A percentile compares a stretch with the other conserved stretches of the same genome.
phyloP scores from a whole-genome alignment of 2,329 filamentous ascomycete genomes.

The Colletotrichum karsti region DNA sequence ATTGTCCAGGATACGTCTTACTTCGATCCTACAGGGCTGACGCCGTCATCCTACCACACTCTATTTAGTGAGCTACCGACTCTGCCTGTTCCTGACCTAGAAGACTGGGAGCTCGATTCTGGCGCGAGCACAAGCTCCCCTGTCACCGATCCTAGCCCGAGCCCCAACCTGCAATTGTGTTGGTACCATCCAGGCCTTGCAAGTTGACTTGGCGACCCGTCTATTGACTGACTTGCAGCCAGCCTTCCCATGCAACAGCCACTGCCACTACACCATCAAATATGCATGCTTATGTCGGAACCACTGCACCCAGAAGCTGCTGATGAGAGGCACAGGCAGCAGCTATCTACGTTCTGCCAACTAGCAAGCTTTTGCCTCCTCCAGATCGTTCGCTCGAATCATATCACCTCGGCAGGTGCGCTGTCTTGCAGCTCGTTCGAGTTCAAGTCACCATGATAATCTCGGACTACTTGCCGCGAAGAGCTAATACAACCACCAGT shows the following conservation, averaged over 20 bases:
- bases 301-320: not conserved
- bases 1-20: conserved; percentile 13
- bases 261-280: conserved; percentile 26
- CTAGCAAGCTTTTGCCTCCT: not conserved
- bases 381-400: not conserved
- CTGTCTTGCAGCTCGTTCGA: not conserved
- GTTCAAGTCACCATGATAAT: not conserved
- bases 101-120: not conserved
- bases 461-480: not conserved
- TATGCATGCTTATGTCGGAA: conserved; percentile 19
- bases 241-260: conserved; percentile 16
- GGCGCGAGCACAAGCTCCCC: not conserved
- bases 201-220: conserved; percentile 17
- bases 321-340: conserved; percentile 4
- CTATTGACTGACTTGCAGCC: conserved; percentile 29
- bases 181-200: conserved; percentile 23
- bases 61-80: not conserved
- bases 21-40: conserved; percentile 19
- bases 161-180: conserved; percentile 8
- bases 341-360: not conserved
- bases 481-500: not conserved
- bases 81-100: conserved; percentile 5
- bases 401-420: not conserved
- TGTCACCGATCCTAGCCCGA: not conserved
- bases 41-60: conserved; percentile 1